A percentile compares a stretch with the other conserved stretches of the same genome.
Conservation (phyloP, 257 asterid species). For the Leonotis leonurus region DNA sequence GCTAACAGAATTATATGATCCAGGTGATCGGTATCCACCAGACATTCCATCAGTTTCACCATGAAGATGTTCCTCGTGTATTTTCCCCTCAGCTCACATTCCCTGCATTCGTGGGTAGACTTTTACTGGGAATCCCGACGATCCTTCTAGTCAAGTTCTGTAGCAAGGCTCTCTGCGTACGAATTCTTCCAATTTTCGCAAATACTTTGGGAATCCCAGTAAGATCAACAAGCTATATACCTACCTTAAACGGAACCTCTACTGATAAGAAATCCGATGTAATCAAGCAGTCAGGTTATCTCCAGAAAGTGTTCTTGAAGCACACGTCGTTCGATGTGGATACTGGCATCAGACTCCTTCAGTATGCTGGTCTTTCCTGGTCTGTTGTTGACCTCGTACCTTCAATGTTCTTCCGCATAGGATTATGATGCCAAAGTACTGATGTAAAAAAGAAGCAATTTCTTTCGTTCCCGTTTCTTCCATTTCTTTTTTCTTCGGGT, state of each 20-base stretch:
- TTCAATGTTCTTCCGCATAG: constrained; percentile 48
- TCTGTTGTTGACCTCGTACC: constrained; percentile 96
- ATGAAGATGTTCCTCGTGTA: constrained; percentile 59
- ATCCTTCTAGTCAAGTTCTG: constrained; percentile 84
- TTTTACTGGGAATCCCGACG: constrained; percentile 76
- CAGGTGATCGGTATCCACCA: constrained; percentile 93
- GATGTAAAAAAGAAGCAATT: constrained; percentile 1
- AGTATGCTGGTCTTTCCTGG: constrained; percentile 95
- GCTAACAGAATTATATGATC: constrained; percentile 4
- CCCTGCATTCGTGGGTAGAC: constrained; percentile 54
- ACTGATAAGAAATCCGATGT: constrained; percentile 41
- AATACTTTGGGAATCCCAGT: constrained; percentile 76
- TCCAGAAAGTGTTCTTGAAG: constrained; percentile 51
- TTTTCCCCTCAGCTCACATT: constrained; percentile 56
- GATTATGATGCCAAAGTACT: constrained; percentile 42
- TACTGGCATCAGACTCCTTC: constrained; percentile 91
- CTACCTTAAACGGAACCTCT: constrained; percentile 39
- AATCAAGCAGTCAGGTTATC: constrained; percentile 56
- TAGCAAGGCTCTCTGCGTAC: constrained; percentile 82
- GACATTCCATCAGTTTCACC: constrained; percentile 86
- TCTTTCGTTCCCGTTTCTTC: not conserved
- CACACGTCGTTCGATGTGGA: constrained; percentile 74
- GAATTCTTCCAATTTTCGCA: constrained; percentile 86
- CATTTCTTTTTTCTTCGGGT: constrained; percentile 2
- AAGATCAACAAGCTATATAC: constrained; percentile 70